These are phyloP conservation scores for Diplodia intermedia DNA, from an alignment of 2,329 filamentous ascomycete species.

Conservation along the genomic window DNA sequence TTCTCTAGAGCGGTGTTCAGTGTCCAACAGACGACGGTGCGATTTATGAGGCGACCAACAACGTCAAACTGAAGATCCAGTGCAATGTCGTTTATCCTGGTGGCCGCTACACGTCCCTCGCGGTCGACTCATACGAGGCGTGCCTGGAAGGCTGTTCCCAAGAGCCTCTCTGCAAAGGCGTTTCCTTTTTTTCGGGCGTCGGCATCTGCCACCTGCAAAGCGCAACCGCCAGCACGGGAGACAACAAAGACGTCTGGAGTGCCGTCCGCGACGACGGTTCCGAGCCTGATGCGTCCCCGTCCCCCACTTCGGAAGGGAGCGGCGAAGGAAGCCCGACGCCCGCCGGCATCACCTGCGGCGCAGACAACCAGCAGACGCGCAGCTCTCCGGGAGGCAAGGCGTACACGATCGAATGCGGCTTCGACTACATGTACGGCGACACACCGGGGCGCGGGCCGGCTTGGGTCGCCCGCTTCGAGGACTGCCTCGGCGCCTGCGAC, in stretches of 20 bases:
- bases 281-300: no score
- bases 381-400: background rate
- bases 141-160: conserved; percentile 5
- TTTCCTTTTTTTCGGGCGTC: background rate
- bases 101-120: background rate
- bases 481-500: conserved; percentile 3
- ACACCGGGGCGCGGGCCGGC: background rate
- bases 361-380: background rate
- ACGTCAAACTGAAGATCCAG: background rate
- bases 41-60: background rate
- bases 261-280: background rate
- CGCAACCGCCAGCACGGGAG: background rate
- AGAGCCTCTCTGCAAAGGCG: background rate
- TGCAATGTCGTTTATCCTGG: background rate
- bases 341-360: background rate
- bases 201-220: conserved; percentile 1
- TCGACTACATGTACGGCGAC: background rate
- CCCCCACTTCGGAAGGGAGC: no score
- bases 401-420: conserved; percentile 8
- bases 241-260: background rate
- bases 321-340: background rate
- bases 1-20: background rate
- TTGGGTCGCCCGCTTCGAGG: background rate
- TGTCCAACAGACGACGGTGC: background rate
- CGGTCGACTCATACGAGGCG: background rate